phyloP scores from a whole-genome alignment of 1,139 yeast species.

The Taiozyma sp. region DNA sequence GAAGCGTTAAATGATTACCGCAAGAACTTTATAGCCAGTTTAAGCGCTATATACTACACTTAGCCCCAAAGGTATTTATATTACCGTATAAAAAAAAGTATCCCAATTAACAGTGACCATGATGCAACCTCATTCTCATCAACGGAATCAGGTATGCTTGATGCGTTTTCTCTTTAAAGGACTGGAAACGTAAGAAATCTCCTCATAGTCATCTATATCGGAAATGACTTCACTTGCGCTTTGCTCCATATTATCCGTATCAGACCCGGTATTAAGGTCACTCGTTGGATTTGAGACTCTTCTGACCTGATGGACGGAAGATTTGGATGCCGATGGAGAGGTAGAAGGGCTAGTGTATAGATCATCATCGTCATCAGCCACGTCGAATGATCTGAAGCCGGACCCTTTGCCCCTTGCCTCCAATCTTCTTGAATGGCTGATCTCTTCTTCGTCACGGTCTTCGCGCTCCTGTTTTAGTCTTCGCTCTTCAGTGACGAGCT shows the following conservation, averaged over 20 bases:
- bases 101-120: no score
- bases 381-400: not conserved
- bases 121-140: not conserved
- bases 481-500: not conserved
- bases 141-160: not conserved
- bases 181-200: conserved; percentile 1
- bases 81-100: no score
- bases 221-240: conserved; percentile 12
- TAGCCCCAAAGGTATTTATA: not conserved
- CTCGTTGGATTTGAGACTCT: not conserved
- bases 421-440: not conserved
- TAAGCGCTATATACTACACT: no score
- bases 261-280: not conserved
- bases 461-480: not conserved
- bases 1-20: no score
- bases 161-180: not conserved
- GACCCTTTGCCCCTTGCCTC: not conserved
- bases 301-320: not conserved
- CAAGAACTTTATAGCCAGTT: not conserved
- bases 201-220: conserved; percentile 15
- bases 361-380: not conserved
- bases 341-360: not conserved
- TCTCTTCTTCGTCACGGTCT: not conserved
- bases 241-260: conserved; percentile 13
- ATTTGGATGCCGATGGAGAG: not conserved